Conservation (phyloP, 2,329 filamentous ascomycete species). For the Cryphonectria carpinicola region DNA sequence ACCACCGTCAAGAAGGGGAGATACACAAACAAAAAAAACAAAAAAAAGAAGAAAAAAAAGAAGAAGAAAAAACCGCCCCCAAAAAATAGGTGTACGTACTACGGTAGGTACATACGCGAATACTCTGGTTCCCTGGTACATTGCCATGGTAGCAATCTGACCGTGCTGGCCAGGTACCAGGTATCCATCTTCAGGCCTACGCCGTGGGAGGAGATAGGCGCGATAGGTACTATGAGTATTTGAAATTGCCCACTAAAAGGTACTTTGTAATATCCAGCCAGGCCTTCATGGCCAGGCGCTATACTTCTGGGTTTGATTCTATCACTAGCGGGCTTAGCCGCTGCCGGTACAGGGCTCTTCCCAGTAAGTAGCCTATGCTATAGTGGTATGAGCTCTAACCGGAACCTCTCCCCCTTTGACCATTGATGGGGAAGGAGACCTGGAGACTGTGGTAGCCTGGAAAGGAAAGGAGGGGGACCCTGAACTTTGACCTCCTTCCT, state of each 20-base stretch:
- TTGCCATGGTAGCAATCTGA: neutral
- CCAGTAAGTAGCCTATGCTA: neutral
- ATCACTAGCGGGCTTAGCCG: conserved; percentile 10
- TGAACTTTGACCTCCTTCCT: neutral
- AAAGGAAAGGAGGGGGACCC: neutral
- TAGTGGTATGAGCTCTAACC: conserved; percentile 4
- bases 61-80: too few relatives aligned
- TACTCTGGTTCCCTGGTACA: neutral
- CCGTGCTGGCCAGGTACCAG: neutral
- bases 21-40: neutral
- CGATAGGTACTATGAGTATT: neutral
- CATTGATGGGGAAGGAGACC: neutral
- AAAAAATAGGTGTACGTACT: neutral
- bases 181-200: neutral
- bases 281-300: neutral
- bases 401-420: conserved; percentile 10
- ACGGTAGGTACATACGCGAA: neutral
- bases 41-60: too few relatives aligned
- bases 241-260: neutral
- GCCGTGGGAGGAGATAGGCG: too few relatives aligned
- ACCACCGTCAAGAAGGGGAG: neutral
- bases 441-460: neutral
- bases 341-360: conserved; percentile 4
- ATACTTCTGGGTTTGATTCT: neutral
- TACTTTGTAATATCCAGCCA: neutral